Evolutionary conservation across 768 basidiomycete species (phyloP).

Genomic region (Calocybe cyanea): DNA sequence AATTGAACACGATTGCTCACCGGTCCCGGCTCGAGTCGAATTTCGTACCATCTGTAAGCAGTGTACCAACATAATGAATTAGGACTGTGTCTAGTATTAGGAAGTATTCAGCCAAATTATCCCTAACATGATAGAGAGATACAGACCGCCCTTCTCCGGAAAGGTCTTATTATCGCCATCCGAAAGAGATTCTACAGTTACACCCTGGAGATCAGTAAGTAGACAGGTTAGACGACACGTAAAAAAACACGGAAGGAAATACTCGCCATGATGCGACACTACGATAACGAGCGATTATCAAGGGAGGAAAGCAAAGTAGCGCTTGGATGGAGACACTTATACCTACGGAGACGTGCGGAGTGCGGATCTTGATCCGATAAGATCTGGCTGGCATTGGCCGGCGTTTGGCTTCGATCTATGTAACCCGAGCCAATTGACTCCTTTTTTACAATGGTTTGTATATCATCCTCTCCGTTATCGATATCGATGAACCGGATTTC

Average conservation of each 20-base stretch:
- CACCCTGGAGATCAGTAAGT: slow-evolving; percentile 49
- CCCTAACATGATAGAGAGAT: slow-evolving; percentile 30
- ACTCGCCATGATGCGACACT: slow-evolving; percentile 34
- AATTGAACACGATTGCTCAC: slow-evolving; percentile 35
- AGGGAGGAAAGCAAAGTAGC: slow-evolving; percentile 28
- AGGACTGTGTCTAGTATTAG: slow-evolving; percentile 52
- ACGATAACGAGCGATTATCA: slow-evolving; percentile 29
- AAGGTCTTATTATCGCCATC: slow-evolving; percentile 60
- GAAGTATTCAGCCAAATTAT: slow-evolving; percentile 9
- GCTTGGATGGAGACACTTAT: slow-evolving; percentile 37
- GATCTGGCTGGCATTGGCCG: slow-evolving; percentile 39
- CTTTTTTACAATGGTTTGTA: slow-evolving; percentile 10
- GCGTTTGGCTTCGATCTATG: slow-evolving; percentile 20
- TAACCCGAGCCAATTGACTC: neutral
- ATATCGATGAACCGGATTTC: slow-evolving; percentile 18
- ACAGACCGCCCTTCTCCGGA: slow-evolving; percentile 71
- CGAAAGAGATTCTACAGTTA: slow-evolving; percentile 54
- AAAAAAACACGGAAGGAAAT: slow-evolving; percentile 15
- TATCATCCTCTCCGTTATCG: slow-evolving; percentile 12
- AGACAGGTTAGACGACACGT: slow-evolving; percentile 6
- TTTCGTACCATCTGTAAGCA: slow-evolving; percentile 46
- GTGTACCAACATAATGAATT: slow-evolving; percentile 80
- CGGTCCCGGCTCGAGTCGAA: slow-evolving; percentile 81
- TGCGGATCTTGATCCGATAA: slow-evolving; percentile 76
- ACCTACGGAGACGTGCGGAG: slow-evolving; percentile 46